Conservation (phyloP, 352 stramenopile genomes). For the Sclerospora graminicola region DNA sequence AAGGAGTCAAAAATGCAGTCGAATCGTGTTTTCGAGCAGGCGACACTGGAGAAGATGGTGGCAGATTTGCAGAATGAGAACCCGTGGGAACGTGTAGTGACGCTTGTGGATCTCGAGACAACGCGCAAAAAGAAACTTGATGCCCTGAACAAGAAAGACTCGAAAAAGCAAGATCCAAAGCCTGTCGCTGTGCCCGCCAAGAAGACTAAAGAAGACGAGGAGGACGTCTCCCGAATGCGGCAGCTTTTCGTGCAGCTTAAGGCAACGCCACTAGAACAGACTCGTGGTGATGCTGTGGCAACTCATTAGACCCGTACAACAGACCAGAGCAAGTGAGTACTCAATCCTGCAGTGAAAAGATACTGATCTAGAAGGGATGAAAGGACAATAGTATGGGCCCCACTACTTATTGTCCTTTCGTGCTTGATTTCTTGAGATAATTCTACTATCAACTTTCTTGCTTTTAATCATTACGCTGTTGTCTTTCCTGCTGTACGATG, state of each 20-base stretch:
- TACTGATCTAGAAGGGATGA: too few species aligned
- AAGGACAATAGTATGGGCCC: too few species aligned
- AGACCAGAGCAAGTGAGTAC: slow-evolving; percentile 5
- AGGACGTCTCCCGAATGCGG: slow-evolving; percentile 88
- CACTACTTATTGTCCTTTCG: too few species aligned
- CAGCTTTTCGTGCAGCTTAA: slow-evolving; percentile 92
- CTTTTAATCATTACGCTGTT: too few species aligned
- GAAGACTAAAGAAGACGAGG: slow-evolving; percentile 58
- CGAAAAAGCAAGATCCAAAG: slow-evolving; percentile 35
- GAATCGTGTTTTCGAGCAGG: slow-evolving; percentile 90
- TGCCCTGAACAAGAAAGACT: slow-evolving; percentile 38
- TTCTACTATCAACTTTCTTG: too few species aligned
- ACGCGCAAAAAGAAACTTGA: slow-evolving; percentile 67
- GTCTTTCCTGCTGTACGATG: too few species aligned
- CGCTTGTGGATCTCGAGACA: slow-evolving; percentile 86
- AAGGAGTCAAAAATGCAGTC: slow-evolving; percentile 88
- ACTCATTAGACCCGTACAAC: slow-evolving; percentile 24
- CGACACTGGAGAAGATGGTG: slow-evolving; percentile 91
- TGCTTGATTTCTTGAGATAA: neutral
- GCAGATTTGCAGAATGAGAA: slow-evolving; percentile 92
- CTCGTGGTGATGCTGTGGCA: slow-evolving; percentile 36
- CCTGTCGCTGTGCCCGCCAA: slow-evolving; percentile 30
- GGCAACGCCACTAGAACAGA: slow-evolving; percentile 82
- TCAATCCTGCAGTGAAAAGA: too few species aligned
- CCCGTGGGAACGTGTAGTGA: slow-evolving; percentile 90